Conservation (phyloP, 2,329 filamentous ascomycete genomes). For the Endothia cerciana region DNA sequence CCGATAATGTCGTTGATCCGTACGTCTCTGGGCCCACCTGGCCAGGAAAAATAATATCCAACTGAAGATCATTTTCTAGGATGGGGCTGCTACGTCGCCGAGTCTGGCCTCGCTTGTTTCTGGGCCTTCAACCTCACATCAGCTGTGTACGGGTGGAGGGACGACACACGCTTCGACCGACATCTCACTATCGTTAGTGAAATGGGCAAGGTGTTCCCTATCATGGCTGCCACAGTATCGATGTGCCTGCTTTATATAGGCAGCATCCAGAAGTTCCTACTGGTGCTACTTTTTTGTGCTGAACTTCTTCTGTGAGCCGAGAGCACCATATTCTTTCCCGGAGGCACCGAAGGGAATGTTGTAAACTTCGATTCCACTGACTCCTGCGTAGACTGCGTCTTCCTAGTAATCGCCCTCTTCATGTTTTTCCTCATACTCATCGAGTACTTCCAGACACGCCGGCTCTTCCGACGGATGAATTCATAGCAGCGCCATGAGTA, state of each 20-base stretch:
- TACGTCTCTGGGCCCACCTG: not conserved
- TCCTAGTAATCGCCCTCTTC: slow-evolving; percentile 9
- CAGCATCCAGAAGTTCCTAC: slow-evolving; percentile 12
- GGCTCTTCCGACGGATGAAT: slow-evolving; percentile 22
- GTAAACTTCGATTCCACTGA: not conserved
- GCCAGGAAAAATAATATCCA: not conserved
- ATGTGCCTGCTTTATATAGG: slow-evolving; percentile 12
- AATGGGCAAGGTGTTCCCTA: slow-evolving; percentile 17
- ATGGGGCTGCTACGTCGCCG: slow-evolving; percentile 22
- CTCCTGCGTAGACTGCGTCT: slow-evolving; percentile 6
- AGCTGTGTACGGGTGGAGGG: slow-evolving; percentile 25
- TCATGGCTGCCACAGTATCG: slow-evolving; percentile 8
- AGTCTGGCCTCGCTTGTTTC: slow-evolving; percentile 23
- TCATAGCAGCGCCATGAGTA: slow-evolving; percentile 12
- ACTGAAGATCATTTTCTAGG: slow-evolving; percentile 7
- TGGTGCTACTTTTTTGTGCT: slow-evolving; percentile 17
- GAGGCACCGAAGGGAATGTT: not conserved
- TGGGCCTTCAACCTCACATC: slow-evolving; percentile 25
- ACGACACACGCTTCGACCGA: slow-evolving; percentile 1
- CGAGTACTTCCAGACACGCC: slow-evolving; percentile 25
- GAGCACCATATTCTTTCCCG: not conserved
- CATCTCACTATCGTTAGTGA: slow-evolving; percentile 16
- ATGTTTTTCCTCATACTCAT: slow-evolving; percentile 25
- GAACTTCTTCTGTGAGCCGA: slow-evolving; percentile 23
- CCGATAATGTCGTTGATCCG: slow-evolving; percentile 24